Evolutionary conservation across 345 rosid genomes (phyloP).

Genomic region (Jatropha curcas): DNA sequence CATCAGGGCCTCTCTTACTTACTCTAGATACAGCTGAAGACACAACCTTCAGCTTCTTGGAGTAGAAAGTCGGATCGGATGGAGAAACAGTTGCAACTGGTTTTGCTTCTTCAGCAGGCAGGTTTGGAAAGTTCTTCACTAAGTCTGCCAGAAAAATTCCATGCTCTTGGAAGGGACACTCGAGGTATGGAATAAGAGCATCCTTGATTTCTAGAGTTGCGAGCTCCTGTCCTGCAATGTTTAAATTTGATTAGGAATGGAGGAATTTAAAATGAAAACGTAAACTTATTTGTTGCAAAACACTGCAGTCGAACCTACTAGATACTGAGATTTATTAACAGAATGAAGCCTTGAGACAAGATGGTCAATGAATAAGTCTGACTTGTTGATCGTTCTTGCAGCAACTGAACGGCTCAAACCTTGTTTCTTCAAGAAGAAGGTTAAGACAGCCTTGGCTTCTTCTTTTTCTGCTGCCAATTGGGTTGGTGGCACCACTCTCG

Average conservation of each 20-base stretch:
- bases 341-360: slow-evolving; percentile 82
- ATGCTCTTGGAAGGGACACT: slow-evolving; percentile 60
- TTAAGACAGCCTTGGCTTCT: slow-evolving; percentile 87
- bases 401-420: slow-evolving; percentile 72
- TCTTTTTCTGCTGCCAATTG: slow-evolving; percentile 79
- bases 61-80: slow-evolving; percentile 37
- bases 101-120: slow-evolving; percentile 48
- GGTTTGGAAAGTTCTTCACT: slow-evolving; percentile 69
- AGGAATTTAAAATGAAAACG: neutral
- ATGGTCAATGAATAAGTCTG: slow-evolving; percentile 70
- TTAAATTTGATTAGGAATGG: slow-evolving; percentile 9
- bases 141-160: slow-evolving; percentile 58
- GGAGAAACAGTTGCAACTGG: slow-evolving; percentile 28
- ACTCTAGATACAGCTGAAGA: slow-evolving; percentile 73
- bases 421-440: slow-evolving; percentile 77
- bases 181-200: slow-evolving; percentile 76
- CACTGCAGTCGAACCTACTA: slow-evolving; percentile 78
- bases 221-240: slow-evolving; percentile 76
- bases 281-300: slow-evolving; percentile 5
- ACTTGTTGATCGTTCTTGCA: slow-evolving; percentile 66
- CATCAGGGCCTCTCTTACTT: slow-evolving; percentile 54
- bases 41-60: slow-evolving; percentile 60
- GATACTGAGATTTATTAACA: slow-evolving; percentile 78
- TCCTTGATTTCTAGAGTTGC: slow-evolving; percentile 87
- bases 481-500: slow-evolving; percentile 56